Base-by-base conservation (phyloP, 441 rosid genomes). In the Mallotus japonicus region DNA sequence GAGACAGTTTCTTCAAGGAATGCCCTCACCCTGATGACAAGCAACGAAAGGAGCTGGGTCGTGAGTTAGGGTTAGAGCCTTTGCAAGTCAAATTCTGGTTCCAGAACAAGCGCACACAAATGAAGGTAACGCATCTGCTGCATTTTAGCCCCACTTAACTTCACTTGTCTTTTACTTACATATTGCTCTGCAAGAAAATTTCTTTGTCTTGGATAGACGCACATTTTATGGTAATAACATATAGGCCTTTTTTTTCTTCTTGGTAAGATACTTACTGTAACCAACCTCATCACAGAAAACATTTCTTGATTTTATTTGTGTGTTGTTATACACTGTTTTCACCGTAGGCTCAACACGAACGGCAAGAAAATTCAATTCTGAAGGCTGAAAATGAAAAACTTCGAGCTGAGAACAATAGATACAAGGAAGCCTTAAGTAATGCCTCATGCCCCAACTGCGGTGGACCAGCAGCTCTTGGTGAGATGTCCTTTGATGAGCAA, bases 21-120 rank as follows among this genome's bases (percentile, higher is more conserved):
- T 93, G 93, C 61, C 99, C 98, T 58, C 99, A 93, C 73, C 99
- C 99, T 0, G 99, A 91, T 76, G 98, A 95, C 71, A 95, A 95
- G 85, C 98, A 95, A 81, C 75, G 99, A 62, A 95, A 95, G 80
- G 95, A 91, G 79, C 82, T 95, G 63, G 83, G 99, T 74, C 89
- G 92, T 0, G 93, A 87, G 75, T 82, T 95, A 66, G 83, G 84
- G 44, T 73, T 95, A 67, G 98, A 93, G 80, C 99, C 99, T 65
- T 83, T 95, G 77, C 99, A 95, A 79, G 85, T 95, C 62, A 95
- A 95, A 77, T 95, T 95, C 84, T 95, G 99, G 98, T 95, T 92
- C 85, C 98, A 95, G 83, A 95, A 95, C 86, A 95, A 95, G 80
- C 98, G 97, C 59, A 95, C 99, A 44, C 99, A 92, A 79, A 91